phyloP scores from a whole-genome alignment of 306 rosid species.

The Quercus gilva region DNA sequence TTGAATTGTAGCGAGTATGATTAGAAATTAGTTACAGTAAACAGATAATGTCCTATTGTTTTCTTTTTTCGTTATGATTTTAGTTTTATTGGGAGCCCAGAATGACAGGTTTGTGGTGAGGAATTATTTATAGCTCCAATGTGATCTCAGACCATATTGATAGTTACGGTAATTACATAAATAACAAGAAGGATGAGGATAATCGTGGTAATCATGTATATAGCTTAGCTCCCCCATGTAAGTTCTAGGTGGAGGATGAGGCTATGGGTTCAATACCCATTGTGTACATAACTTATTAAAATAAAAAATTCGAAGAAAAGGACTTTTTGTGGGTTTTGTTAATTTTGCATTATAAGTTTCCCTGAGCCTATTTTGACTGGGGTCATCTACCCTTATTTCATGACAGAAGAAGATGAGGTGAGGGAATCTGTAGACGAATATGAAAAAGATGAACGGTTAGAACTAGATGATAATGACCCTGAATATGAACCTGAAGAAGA shows the following conservation, averaged over 20 bases:
- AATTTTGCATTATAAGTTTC: conserved; percentile 8
- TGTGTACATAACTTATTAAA: too few species aligned
- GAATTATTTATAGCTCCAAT: neutral
- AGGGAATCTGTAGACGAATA: conserved; percentile 75
- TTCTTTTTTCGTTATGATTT: neutral
- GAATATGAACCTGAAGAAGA: conserved; percentile 88
- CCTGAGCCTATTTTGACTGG: conserved; percentile 28
- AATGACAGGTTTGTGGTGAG: neutral
- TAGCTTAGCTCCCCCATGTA: too few species aligned
- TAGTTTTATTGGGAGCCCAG: neutral
- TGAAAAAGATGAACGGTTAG: conserved; percentile 85
- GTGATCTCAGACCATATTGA: neutral
- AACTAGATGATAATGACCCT: conserved; percentile 94
- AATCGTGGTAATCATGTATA: too few species aligned
- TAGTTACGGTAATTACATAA: neutral
- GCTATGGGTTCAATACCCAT: too few species aligned
- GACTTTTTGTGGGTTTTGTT: conserved; percentile 5
- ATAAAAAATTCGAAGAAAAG: conserved; percentile 1
- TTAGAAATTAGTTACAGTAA: neutral
- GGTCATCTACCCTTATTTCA: conserved; percentile 37
- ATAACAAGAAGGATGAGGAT: conserved; percentile 6
- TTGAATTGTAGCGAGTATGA: neutral
- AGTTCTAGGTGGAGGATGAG: too few species aligned
- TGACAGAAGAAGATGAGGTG: conserved; percentile 86
- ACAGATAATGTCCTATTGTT: neutral